Base-by-base conservation (phyloP, 2,329 filamentous ascomycete species). In the Fusarium chlamydosporum region DNA sequence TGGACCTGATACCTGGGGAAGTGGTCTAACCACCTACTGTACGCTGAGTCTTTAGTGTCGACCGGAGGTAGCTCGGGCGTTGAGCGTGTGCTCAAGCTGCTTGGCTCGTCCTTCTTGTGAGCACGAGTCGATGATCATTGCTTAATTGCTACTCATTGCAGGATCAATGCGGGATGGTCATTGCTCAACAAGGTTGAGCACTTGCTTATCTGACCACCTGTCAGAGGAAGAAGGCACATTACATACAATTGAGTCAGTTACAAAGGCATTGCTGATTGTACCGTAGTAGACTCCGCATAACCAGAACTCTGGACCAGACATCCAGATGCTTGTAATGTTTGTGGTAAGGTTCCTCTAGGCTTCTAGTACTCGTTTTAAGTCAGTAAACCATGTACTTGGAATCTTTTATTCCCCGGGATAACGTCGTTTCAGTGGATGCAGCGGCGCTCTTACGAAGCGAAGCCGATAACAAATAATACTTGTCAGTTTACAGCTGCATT, bases 381-480 rank as follows among this genome's bases (percentile, higher is more conserved):
- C 20, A 51, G 26, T 9, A 41, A 47, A 59, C 29, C 35, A 33
- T 62, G 34, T 34, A 55, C 56, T 38, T 55, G 31, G 9, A 41
- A 55, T 12, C 18, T 23, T 35, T 15, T 51, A 29, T 41, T 62
- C 41, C 59, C 34, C 29, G 43, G 47, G 45, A 33, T n/a, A 40
- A 38, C 15, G 38, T 62, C 29, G 47, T 62, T 45, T 35, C 40
- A 29, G 48, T 33, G 29, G 47, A 45, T 35, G 33, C 37, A 41
- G 42, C 56, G 58, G 56, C 35, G 26, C 34, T 61, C 34, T 61
- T 54, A 45, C 47, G 35, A 51, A 40, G 47, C 27, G 38, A 35
- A 27, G 51, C 29, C 40, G 51, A 46, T 29, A 18, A 38, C 16
- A 12, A 18, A 38, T 20, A 12, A 31, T 34, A 51, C 29, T 37